These are phyloP conservation scores for Grigorovia humatica DNA, from an alignment of 805 yeast species.

Conservation along the genomic window DNA sequence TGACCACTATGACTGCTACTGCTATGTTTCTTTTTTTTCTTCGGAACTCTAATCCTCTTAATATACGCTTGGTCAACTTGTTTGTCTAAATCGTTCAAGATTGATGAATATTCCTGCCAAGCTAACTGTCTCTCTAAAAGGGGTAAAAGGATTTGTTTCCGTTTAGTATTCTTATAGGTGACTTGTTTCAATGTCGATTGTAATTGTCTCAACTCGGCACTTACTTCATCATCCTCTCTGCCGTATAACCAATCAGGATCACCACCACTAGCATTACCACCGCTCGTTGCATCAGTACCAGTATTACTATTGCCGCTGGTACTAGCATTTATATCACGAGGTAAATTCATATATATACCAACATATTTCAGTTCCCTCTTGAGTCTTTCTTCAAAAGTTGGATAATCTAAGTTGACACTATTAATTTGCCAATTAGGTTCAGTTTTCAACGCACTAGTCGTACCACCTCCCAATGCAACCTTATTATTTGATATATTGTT, in stretches of 20 bases:
- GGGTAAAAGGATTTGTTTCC: slow-evolving; percentile 59
- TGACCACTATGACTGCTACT: not conserved
- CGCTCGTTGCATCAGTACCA: not conserved
- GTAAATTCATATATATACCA: slow-evolving; percentile 69
- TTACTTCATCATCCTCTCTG: slow-evolving; percentile 89
- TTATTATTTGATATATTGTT: not conserved
- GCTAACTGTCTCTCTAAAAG: slow-evolving; percentile 80
- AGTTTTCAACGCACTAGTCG: slow-evolving; percentile 29
- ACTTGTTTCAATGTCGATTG: slow-evolving; percentile 60
- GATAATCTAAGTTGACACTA: slow-evolving; percentile 50
- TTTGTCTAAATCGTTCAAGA: slow-evolving; percentile 86
- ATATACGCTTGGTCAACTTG: slow-evolving; percentile 93
- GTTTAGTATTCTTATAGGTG: slow-evolving; percentile 50
- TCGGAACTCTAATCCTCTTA: slow-evolving; percentile 69
- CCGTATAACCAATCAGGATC: slow-evolving; percentile 57
- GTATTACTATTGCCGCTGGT: not conserved
- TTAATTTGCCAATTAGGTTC: slow-evolving; percentile 41
- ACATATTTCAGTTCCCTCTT: slow-evolving; percentile 81
- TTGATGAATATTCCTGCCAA: slow-evolving; percentile 86
- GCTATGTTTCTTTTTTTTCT: slow-evolving; percentile 32
- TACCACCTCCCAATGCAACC: slow-evolving; percentile 8
- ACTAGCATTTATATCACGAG: slow-evolving; percentile 22
- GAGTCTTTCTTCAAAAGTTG: slow-evolving; percentile 74
- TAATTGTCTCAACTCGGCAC: slow-evolving; percentile 66
- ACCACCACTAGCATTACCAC: slow-evolving; percentile 13